Base-by-base conservation (phyloP, 805 yeast species). In the Saccharomyces paradoxus region DNA sequence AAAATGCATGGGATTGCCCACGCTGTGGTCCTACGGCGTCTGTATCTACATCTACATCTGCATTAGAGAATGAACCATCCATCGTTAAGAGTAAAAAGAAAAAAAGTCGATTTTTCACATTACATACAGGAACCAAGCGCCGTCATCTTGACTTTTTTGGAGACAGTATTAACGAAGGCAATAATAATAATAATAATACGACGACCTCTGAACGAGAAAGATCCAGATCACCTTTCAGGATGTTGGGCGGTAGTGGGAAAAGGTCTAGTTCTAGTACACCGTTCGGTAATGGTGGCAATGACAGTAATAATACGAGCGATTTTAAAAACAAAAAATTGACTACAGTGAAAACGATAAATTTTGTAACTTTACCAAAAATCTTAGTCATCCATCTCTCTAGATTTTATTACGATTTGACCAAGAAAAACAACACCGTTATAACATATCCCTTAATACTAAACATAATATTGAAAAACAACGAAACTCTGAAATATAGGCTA, bases 1-100 rank as follows among this genome's bases (percentile, higher is more conserved):
- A 84, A 6, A 86, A 87, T 69, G 88, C 94, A 0, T 87, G 95
- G 95, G 80, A 84, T 58, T 87, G 95, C 72, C 91, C 94, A 7
- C 80, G 81, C 53, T 87, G 95, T 71, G 67, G 68, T 1, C 50
- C 60, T 21, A 47, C 54, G 10, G 54, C 49, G n/a, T 41, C 52
- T 58, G 29, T 63, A 55, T 28, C 57, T 64, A 51, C 52, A 55
- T 24, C 55, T 17, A 22, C 24, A 17, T 37, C 44, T 37, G 44
- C 44, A 37, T 37, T 37, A n/a, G 44, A 37, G 17, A 37, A 17
- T 37, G 44, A 37, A 2, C 9, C 44, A n/a, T 9, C 10, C 13
- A 37, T 37, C 4, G 13, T 17, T 2, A 37, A 37, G 24, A 37
- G 44, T 17, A 37, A 37, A 37, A 37, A 37, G 44, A 37, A 37